phyloP scores from a whole-genome alignment of 1,139 yeast genomes.

The Kurtzmaniella natalensis region DNA sequence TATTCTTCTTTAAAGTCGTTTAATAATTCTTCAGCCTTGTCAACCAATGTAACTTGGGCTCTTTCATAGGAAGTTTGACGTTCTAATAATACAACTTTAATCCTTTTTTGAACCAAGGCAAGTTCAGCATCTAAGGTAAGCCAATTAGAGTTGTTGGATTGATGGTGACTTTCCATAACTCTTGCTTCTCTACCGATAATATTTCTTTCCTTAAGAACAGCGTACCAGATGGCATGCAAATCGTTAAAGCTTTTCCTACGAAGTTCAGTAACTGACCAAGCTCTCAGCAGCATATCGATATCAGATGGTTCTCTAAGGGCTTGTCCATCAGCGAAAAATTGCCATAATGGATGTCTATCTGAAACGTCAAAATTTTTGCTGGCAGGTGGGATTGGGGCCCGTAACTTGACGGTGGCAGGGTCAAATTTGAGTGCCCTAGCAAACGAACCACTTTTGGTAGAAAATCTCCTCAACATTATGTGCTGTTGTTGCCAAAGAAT shows the following conservation, averaged over 20 bases:
- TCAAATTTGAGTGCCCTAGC: conserved; percentile 26
- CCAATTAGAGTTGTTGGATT: conserved; percentile 21
- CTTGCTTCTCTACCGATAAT: conserved; percentile 71
- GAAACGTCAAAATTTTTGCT: conserved; percentile 66
- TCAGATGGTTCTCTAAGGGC: conserved; percentile 60
- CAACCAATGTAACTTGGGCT: conserved; percentile 49
- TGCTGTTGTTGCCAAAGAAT: not conserved
- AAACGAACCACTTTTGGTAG: conserved; percentile 15
- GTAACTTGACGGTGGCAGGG: conserved; percentile 39
- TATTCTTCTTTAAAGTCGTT: conserved; percentile 56
- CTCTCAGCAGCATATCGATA: conserved; percentile 55
- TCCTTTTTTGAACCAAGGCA: conserved; percentile 46
- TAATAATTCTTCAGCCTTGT: conserved; percentile 45
- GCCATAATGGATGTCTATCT: conserved; percentile 94
- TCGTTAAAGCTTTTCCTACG: conserved; percentile 91
- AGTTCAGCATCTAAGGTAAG: conserved; percentile 33
- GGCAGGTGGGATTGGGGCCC: conserved; percentile 86
- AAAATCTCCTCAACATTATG: conserved; percentile 1
- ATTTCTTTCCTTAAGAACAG: conserved; percentile 80
- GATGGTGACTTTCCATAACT: conserved; percentile 28
- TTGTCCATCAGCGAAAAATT: conserved; percentile 67
- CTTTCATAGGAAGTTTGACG: conserved; percentile 70
- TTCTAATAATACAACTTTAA: conserved; percentile 84
- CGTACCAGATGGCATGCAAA: conserved; percentile 86
- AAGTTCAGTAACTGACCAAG: conserved; percentile 87